Evolutionary conservation across 495 filamentous ascomycete genomes (phyloP).

Genomic region (Aspergillus carlsbadensis): DNA sequence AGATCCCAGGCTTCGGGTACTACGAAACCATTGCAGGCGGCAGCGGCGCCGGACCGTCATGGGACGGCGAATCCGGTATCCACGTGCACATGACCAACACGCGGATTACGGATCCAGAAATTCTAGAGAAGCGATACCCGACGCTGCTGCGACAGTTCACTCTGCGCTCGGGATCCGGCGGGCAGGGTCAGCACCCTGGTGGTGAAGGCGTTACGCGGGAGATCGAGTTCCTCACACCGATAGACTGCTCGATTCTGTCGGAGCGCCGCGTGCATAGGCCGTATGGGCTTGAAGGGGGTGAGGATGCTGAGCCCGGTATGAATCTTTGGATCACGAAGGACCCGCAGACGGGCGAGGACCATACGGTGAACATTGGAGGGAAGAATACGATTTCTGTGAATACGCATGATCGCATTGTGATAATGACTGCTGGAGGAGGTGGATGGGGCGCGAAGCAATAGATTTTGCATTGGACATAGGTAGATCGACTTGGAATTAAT

Average conservation of each 20-base stretch:
- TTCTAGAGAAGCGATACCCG: constrained; percentile 94
- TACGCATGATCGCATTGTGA: constrained; percentile 82
- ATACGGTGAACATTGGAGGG: constrained; percentile 76
- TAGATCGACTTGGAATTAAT: no score
- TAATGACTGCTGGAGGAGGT: constrained; percentile 56
- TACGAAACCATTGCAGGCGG: constrained; percentile 97
- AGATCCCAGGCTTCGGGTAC: constrained; percentile 88
- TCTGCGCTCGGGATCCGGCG: constrained; percentile 65
- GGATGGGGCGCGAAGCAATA: constrained; percentile 28
- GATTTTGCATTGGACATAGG: background rate
- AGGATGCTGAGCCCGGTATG: constrained; percentile 72
- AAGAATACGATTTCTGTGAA: constrained; percentile 93
- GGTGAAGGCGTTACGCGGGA: constrained; percentile 91
- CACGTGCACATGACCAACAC: constrained; percentile 99
- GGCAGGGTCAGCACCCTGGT: constrained; percentile 72
- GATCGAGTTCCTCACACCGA: constrained; percentile 88
- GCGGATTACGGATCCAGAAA: constrained; percentile 90
- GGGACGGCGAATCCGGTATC: constrained; percentile 87
- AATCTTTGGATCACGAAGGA: constrained; percentile 82
- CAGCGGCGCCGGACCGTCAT: constrained; percentile 79
- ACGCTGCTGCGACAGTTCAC: constrained; percentile 83
- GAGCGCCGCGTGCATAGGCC: constrained; percentile 85
- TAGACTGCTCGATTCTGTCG: constrained; percentile 85
- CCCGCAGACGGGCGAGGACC: constrained; percentile 27
- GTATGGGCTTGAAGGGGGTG: constrained; percentile 87